Evolutionary conservation across 2,329 filamentous ascomycete species (phyloP).

Genomic region (Sarocladium oryzae): DNA sequence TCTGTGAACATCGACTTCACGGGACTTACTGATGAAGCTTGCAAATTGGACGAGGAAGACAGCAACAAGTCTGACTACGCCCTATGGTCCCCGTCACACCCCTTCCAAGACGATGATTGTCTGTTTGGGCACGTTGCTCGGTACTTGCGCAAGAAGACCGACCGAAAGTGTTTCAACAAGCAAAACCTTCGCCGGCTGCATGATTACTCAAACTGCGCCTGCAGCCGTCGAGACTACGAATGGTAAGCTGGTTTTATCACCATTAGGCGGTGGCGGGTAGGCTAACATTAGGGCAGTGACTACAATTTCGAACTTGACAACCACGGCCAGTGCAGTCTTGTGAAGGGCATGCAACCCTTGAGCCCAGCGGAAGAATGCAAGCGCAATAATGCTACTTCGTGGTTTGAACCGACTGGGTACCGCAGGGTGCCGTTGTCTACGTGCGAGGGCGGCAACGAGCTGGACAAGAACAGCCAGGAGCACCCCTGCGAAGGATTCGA

Average conservation of each 20-base stretch:
- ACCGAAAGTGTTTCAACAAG: slow-evolving; percentile 75
- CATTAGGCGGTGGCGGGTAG: background rate
- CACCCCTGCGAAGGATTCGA: slow-evolving; percentile 70
- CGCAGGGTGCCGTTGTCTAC: slow-evolving; percentile 85
- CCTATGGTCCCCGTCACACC: slow-evolving; percentile 82
- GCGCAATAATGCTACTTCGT: slow-evolving; percentile 64
- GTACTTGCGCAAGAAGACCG: slow-evolving; percentile 85
- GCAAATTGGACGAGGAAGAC: slow-evolving; percentile 54
- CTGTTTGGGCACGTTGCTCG: slow-evolving; percentile 86
- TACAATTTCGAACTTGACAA: slow-evolving; percentile 84
- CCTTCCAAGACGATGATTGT: slow-evolving; percentile 69
- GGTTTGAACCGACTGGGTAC: slow-evolving; percentile 81
- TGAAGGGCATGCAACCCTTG: slow-evolving; percentile 61
- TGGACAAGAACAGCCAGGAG: slow-evolving; percentile 57
- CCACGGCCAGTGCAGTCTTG: slow-evolving; percentile 71
- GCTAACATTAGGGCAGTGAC: slow-evolving; percentile 49
- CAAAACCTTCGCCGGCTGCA: slow-evolving; percentile 65
- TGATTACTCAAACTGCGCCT: slow-evolving; percentile 72
- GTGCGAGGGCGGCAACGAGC: slow-evolving; percentile 67
- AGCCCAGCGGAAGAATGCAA: slow-evolving; percentile 45
- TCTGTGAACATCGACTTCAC: slow-evolving; percentile 87
- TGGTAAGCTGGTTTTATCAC: slow-evolving; percentile 53
- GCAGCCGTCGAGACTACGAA: slow-evolving; percentile 82
- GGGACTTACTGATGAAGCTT: slow-evolving; percentile 66
- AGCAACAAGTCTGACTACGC: slow-evolving; percentile 64